Base-by-base conservation (phyloP, 2,329 filamentous ascomycete species). In the Alternaria sp. region DNA sequence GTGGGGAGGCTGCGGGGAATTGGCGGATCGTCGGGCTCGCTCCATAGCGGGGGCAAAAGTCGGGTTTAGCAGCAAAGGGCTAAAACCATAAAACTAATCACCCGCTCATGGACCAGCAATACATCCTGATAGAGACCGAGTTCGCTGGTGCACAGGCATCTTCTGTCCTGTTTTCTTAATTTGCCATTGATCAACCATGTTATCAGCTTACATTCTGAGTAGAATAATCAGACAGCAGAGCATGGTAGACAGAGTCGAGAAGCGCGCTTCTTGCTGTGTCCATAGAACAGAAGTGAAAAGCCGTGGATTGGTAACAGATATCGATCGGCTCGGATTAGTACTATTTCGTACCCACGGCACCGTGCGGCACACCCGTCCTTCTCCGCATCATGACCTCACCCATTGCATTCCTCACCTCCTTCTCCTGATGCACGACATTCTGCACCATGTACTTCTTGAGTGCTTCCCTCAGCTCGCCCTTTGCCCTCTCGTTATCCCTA, bases 391-490 rank as follows among this genome's bases (percentile, higher is more conserved):
- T 81, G 26, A 89, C 89, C 62, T 85, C 86, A 23, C 89, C 89
- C 70, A 97, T 85, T 1, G 93, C 93, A 78, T 93, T 90, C 70
- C 90, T 87, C 9, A 98, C 95, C 81, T 95, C 92, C 1, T 90
- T 90, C 87, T 88, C 69, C 89, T 86, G 63, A 96, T 91, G 13
- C 90, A 80, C 73, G 7, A 79, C 94, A 75, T 96, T 96, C 78
- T 96, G 89, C 54, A 97, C 89, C 70, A 98, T 83, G 86, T 93
- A 97, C 73, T 96, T 92, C 80, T 90, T 91, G 81, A 97, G 87
- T 72, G 91, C 91, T 44, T 86, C 86, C 65, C 89, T 87, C 73
- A 96, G 81, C 62, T 88, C 88, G 40, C 67, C 68, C 47, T 83
- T 84, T 50, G 91, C 82, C 64, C 87, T 86, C 36, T 86, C 82